Evolutionary conservation across 1,284 basidiomycete genomes (phyloP), one percentile per base, ranked within the genome.

Genomic region (Ganoderma meredithae): DNA sequence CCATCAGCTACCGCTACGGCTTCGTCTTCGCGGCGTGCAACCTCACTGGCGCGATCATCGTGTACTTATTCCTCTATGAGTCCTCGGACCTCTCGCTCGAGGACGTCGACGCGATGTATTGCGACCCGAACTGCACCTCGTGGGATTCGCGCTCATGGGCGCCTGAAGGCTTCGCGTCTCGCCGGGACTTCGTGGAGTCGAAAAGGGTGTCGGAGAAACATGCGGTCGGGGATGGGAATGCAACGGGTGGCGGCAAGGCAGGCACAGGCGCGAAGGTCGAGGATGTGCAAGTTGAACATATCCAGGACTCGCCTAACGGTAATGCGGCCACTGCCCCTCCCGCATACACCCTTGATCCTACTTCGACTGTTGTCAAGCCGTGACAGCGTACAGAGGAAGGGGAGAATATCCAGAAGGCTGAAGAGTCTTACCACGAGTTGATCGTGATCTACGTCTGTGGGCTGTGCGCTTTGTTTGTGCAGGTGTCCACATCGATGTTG

Each of bases 11-110:
- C 79, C 80, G 83, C 41, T 94, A 92, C 77, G 92, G 93, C 1
- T 94, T 90, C 77, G 83, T 94, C 59, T 72, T 67, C 68, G 75
- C 74, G 69, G 82, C 82, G 22, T 85, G 88, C 76, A 91, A 91
- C 75, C 78, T 91, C 1, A 75, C 84, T 13, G 90, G 87, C 62
- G 88, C 89, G 8, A 73, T 89, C 59, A 82, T 94, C 70, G 92
- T 93, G 7, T 93, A 84, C 78, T 84, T 93, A 76, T 94, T 93
- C 86, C 83, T 95, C 3, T 94, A 94, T 82, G 93, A 94, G 76
- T 89, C 89, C 15, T 85, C 88, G 8, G 86, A 89, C 72, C 83
- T 94, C 63, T 86, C 88, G 12, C 83, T 94, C 40, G 93, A 94
- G 79, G 83, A 81, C 69, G 90, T 94, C 61, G 89, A 94, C 76